Conservation (phyloP, 148 eudicot genomes). For the Camellia lanceoleosa region DNA sequence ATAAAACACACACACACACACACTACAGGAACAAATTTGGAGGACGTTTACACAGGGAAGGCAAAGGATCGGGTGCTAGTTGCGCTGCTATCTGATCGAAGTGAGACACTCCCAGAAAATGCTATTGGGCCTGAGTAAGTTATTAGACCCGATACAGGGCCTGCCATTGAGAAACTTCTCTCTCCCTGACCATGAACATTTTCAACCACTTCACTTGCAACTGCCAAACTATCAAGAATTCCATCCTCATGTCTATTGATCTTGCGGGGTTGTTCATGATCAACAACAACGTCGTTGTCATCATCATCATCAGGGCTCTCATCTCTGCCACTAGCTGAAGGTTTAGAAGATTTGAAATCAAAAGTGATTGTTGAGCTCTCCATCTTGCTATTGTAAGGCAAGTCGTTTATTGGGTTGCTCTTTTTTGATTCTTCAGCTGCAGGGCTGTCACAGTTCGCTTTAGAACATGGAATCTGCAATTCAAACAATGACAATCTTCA, state of each 20-base stretch:
- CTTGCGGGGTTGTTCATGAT: conserved; percentile 28
- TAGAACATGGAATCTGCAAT: conserved; percentile 37
- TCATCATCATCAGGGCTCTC: conserved; percentile 13
- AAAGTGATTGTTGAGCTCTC: conserved; percentile 55
- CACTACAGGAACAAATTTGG: too few species aligned
- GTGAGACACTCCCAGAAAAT: conserved; percentile 65
- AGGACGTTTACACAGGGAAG: conserved; percentile 76
- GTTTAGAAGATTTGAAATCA: conserved; percentile 43
- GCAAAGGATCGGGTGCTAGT: conserved; percentile 94
- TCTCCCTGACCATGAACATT: conserved; percentile 45
- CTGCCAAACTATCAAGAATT: conserved; percentile 14
- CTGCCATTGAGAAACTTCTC: conserved; percentile 67
- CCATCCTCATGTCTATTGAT: conserved; percentile 33
- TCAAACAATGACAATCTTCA: conserved; percentile 9
- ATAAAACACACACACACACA: background rate
- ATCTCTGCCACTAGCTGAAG: conserved; percentile 17
- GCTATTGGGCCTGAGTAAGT: conserved; percentile 52
- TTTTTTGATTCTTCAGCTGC: conserved; percentile 27
- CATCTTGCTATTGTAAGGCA: conserved; percentile 49
- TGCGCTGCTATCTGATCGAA: conserved; percentile 84
- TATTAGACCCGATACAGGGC: conserved; percentile 43
- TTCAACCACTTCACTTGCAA: conserved; percentile 18
- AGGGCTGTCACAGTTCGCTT: conserved; percentile 19
- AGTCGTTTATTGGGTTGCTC: conserved; percentile 10
- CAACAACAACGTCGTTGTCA: background rate